Base-by-base conservation (phyloP, 495 filamentous ascomycete species). In the Echria macrotheca region DNA sequence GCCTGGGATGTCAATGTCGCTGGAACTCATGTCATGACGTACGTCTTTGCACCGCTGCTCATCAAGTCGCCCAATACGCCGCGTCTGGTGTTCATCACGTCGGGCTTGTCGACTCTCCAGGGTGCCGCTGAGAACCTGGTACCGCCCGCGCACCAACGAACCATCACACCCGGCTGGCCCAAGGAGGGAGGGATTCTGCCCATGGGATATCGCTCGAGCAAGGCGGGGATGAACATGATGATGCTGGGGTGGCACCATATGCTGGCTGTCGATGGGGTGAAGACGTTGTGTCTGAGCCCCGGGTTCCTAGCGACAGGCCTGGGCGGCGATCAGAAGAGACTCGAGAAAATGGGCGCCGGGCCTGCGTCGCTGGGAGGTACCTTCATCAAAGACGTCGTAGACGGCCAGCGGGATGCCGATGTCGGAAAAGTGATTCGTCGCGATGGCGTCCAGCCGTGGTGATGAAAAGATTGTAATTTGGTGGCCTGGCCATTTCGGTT, bases 221-320 rank as follows among this genome's bases (percentile, higher is more conserved):
- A 86, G 67, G 73, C 78, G 0, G 81, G 74, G 6, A 47, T 86
- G 55, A 84, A 85, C 49, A 85, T 84, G 81, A 28, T 83, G 63
- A 81, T 84, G 79, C 66, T 71, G 24, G 25, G 74, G 78, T 86
- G 79, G 80, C 21, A 52, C 18, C 63, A 71, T 5, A 54, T 69
- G 6, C 57, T 85, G 41, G 66, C 67, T 47, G 69, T 75, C 14
- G 82, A 85, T 47, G 77, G 77, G 0, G 80, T 84, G 1, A 84
- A 84, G 59, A 71, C 79, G 0, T 84, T 68, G 66, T 55, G 58
- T 17, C 58, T 84, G 11, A 69, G 62, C 1, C 82, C 81, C 0
- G 81, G 81, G 0, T 76, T 75, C 44, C 54, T 84, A 25, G 80
- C 75, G 0, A 84, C 80, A 1, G 70, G 66, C 0, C 48, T 84